These are phyloP conservation scores for Phyllachora maydis DNA, from an alignment of 2,329 filamentous ascomycete genomes.

Conservation along the genomic window DNA sequence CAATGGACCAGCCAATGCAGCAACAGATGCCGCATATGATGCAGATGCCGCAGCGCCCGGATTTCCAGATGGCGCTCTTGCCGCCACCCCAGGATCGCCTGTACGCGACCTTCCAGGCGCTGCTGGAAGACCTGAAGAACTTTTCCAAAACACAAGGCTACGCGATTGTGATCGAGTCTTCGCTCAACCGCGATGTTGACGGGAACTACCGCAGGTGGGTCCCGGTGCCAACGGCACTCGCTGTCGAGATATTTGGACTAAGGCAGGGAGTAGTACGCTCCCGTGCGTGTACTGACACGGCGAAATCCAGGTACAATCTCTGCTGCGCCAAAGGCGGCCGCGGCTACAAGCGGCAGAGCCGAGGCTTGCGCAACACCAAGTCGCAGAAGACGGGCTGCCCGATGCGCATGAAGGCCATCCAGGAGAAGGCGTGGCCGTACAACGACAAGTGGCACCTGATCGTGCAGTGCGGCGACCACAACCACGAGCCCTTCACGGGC, in stretches of 20 bases:
- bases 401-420: slow-evolving; percentile 10
- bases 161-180: slow-evolving; percentile 8
- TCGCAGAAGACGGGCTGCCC: slow-evolving; percentile 10
- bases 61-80: slow-evolving; percentile 9
- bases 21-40: slow-evolving; percentile 2
- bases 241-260: too few species aligned
- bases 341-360: slow-evolving; percentile 7
- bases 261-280: too few species aligned
- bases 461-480: slow-evolving; percentile 9
- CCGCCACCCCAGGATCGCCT: slow-evolving; percentile 9
- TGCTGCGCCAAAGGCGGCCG: slow-evolving; percentile 10
- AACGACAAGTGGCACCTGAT: slow-evolving; percentile 10
- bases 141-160: slow-evolving; percentile 9
- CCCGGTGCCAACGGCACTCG: too few species aligned
- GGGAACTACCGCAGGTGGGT: slow-evolving; percentile 9
- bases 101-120: slow-evolving; percentile 7
- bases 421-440: slow-evolving; percentile 9
- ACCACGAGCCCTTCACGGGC: slow-evolving; percentile 10
- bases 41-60: slow-evolving; percentile 4
- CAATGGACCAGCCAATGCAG: slow-evolving; percentile 3
- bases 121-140: slow-evolving; percentile 6
- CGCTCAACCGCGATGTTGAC: slow-evolving; percentile 8
- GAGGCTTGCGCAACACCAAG: slow-evolving; percentile 7
- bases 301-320: slow-evolving; percentile 10
- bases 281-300: too few species aligned